Conservation (phyloP, 225 moss, liverwort and hornwort species). For the Physcomitrellopsis africana region DNA sequence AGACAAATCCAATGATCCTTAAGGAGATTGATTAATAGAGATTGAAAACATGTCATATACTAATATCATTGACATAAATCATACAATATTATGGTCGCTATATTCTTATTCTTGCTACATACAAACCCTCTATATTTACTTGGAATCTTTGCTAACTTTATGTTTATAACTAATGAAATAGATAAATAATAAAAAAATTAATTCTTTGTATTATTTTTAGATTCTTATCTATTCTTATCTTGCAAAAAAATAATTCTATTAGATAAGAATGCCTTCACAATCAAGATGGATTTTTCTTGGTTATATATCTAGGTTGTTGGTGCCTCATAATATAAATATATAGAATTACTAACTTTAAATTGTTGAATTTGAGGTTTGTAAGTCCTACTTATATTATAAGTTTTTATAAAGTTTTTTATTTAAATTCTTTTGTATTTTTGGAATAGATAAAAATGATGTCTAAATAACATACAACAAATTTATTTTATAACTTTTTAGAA, state of each 20-base stretch:
- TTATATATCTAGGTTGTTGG: neutral
- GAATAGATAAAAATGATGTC: too few species aligned
- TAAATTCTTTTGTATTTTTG: too few species aligned
- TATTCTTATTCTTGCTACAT: too few species aligned
- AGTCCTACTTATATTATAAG: neutral
- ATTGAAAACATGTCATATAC: too few species aligned
- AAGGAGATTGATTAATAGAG: too few species aligned
- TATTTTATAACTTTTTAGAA: too few species aligned
- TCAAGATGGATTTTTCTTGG: neutral
- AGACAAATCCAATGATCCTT: too few species aligned
- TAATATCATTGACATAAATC: too few species aligned
- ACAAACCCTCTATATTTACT: neutral
- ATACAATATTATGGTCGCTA: too few species aligned
- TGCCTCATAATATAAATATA: neutral
- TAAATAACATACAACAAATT: too few species aligned
- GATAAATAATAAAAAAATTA: neutral
- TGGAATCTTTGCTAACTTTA: neutral
- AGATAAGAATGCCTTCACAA: neutral
- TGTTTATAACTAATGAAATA: neutral
- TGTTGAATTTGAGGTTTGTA: neutral
- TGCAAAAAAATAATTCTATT: neutral
- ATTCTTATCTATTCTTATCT: neutral
- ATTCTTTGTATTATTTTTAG: neutral
- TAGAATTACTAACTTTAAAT: neutral
- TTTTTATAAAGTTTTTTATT: too few species aligned